Base-by-base conservation (phyloP, 2,329 filamentous ascomycete species). In the Cordyceps pruinosa region DNA sequence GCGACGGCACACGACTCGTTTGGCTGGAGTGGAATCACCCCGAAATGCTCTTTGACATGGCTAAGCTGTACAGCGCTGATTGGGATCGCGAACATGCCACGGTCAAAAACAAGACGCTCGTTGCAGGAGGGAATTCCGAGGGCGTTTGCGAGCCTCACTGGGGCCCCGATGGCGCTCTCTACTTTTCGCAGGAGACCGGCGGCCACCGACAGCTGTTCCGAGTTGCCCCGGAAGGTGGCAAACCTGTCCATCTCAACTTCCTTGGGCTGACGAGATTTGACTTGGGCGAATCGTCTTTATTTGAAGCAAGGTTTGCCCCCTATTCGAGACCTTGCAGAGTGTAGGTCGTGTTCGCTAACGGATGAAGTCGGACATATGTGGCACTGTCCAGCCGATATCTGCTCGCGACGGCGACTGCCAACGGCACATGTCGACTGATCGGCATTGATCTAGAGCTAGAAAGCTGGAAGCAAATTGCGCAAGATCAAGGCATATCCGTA, bases 21-120 rank as follows among this genome's bases (percentile, higher is more conserved):
- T 80, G 77, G 77, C 68, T 75, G n/a, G 72, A 79, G 59, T 80
- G 77, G 77, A 65, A 73, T 30, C 75, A 79, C 61, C 77, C 76
- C 1, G 70, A 75, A 60, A 75, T 80, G 70, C 75, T 77, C 0
- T 80, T 77, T 69, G 72, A 70, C 0, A 73, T 71, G 5, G 71
- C 70, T 5, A 68, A 72, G 52, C 61, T 79, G 1, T 70, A 69
- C 60, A 60, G 72, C 54, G 75, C 72, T 0, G 67, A 72, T n/a
- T 78, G 74, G 70, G 55, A 66, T 46, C 48, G 41, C 0, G 60
- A 66, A 32, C 17, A 17, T 4, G 68, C 63, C 1, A 58, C 63
- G 12, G 46, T 74, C 4, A 56, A 56, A 6, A 69, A 69, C 17
- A 42, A 62, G 3, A 68, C 59, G 0, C 60, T 71, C 1, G 60